These are phyloP conservation scores for Dactylis glomerata DNA, from an alignment of 176 grass and related monocot species.

Conservation along the genomic window DNA sequence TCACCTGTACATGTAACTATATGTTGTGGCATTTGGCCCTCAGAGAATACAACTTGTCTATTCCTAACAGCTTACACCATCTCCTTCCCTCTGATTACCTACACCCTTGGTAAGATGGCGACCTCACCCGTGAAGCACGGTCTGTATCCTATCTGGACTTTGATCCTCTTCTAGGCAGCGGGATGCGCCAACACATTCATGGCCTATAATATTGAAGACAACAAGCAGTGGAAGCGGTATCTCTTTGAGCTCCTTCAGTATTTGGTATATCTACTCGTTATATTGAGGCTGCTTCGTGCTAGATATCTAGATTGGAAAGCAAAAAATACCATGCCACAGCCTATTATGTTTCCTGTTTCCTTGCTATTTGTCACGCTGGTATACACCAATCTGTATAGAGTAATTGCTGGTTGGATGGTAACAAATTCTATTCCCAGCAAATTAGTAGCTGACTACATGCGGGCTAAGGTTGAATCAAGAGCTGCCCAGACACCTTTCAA, in stretches of 20 bases:
- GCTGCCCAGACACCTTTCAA: neutral
- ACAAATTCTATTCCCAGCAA: neutral
- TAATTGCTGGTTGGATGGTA: neutral
- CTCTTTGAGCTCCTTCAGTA: neutral
- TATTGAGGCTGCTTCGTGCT: neutral
- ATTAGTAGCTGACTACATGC: neutral
- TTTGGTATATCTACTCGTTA: neutral
- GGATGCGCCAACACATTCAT: neutral
- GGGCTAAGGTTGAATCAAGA: neutral
- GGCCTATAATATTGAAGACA: neutral
- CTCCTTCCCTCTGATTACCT: neutral
- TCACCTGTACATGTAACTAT: too few species aligned
- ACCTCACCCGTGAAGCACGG: neutral
- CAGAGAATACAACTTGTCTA: too few species aligned
- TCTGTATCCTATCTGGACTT: neutral
- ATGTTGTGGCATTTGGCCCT: too few species aligned
- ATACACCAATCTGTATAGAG: fast-evolving
- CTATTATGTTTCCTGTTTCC: fast-evolving
- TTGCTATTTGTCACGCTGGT: fast-evolving
- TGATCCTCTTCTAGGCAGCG: neutral
- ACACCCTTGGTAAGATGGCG: neutral
- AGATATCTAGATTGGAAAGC: too few species aligned
- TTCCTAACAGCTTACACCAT: neutral
- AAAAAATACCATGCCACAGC: too few species aligned
- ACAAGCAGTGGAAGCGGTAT: neutral